Conservation (phyloP, 1,284 basidiomycete genomes). For the Ceratobasidium sp. region DNA sequence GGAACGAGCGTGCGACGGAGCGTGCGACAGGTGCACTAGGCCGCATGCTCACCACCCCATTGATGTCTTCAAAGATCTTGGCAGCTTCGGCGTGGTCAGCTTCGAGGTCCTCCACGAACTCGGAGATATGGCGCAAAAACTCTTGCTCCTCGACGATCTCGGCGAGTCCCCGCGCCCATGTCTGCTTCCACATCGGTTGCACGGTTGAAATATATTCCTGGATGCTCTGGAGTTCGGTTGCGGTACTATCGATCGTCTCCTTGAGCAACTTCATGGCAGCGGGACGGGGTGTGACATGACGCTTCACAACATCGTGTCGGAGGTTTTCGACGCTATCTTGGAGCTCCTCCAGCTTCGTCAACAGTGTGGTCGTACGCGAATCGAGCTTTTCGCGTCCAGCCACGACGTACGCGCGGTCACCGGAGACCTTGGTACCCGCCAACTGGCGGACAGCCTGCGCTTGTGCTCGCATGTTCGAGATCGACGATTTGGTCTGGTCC, state of each 20-base stretch:
- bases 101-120: constrained; percentile 84
- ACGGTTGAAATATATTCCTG: constrained; percentile 86
- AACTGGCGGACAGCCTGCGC: constrained; percentile 86
- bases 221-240: constrained; percentile 76
- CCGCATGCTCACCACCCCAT: constrained; percentile 84
- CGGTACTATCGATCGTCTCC: constrained; percentile 75
- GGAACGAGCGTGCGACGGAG: constrained; percentile 57
- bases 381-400: constrained; percentile 92
- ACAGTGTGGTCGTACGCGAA: constrained; percentile 82
- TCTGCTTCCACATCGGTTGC: constrained; percentile 98
- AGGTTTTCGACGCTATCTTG: constrained; percentile 91
- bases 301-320: constrained; percentile 89
- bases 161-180: constrained; percentile 95
- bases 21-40: constrained; percentile 47
- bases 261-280: constrained; percentile 74
- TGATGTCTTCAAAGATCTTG: constrained; percentile 85
- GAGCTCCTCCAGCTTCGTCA: constrained; percentile 92
- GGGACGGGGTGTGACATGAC: constrained; percentile 84
- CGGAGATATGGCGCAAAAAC: constrained; percentile 89
- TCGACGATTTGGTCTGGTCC: constrained; percentile 84
- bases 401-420: constrained; percentile 87
- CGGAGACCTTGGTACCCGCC: constrained; percentile 81
- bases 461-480: constrained; percentile 78
- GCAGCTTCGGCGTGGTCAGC: constrained; percentile 90
- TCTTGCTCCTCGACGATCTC: constrained; percentile 98